phyloP scores from a whole-genome alignment of 257 asterid species.

The Thymus mandschuricus region DNA sequence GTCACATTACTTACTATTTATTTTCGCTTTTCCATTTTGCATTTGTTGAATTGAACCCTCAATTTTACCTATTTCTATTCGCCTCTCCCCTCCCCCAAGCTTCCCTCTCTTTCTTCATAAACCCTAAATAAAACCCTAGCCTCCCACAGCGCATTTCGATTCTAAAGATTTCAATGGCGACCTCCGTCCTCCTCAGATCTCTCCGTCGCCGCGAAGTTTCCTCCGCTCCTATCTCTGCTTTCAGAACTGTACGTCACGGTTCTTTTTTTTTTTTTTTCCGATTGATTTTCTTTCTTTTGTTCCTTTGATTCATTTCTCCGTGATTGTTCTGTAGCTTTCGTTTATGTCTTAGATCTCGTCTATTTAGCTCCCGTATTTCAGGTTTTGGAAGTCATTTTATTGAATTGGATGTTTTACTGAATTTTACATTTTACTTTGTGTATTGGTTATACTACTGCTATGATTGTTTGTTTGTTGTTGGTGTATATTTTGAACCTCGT shows the following conservation, averaged over 20 bases:
- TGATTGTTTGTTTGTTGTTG: neutral
- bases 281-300: neutral
- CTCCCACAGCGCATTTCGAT: neutral
- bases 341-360: neutral
- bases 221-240: conserved; percentile 50
- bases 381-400: neutral
- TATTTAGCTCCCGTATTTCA: neutral
- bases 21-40: neutral
- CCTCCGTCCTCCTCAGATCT: conserved; percentile 64
- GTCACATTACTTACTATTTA: neutral
- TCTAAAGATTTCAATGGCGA: conserved; percentile 46
- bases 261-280: neutral
- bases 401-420: neutral
- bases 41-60: neutral
- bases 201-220: conserved; percentile 60
- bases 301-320: neutral
- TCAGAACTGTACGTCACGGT: conserved; percentile 43
- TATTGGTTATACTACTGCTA: neutral
- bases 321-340: conserved; percentile 7
- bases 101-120: conserved; percentile 36
- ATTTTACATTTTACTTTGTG: neutral
- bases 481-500: neutral
- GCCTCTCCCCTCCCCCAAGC: conserved; percentile 19
- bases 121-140: conserved; percentile 49
- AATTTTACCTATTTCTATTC: conserved; percentile 6